Base-by-base conservation (phyloP, 257 asterid genomes). In the Echium plantagineum region DNA sequence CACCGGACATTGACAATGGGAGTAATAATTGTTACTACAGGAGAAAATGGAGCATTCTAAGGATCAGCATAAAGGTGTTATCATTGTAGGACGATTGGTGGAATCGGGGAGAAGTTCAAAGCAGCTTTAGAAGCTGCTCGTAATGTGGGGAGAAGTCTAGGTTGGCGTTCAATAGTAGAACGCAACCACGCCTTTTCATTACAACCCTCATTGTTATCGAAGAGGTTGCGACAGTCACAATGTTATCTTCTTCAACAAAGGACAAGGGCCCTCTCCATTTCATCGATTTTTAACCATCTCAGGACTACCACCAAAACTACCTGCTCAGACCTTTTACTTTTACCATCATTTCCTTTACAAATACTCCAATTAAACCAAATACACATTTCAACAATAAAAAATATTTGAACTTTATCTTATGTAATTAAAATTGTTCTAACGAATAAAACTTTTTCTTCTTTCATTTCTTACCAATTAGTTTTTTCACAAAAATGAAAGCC, bases 261-360 rank as follows among this genome's bases (percentile, higher is more conserved):
- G 73, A 83, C 89, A 79, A 73, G 84, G 82, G 89, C 93, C 81
- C 89, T 79, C 95, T 83, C 72, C 91, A 32, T 31, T 62, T 31
- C 63, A 47, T 53, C 6, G 5, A 55, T 24, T 26, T 24, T 57
- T 20, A 35, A n/a, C 64, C 52, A 78, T 74, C 87, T 80, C 80
- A 71, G 66, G 54, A 69, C 52, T 60, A 77, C 74, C 85, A 76
- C 54, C 82, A 77, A 46, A 19, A 21, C 60, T 28, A 71, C 83
- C 78, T 69, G 78, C 89, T 86, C 86, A 83, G 66, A 86, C 87
- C 95, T 86, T 86, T 86, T 86, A 86, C 95, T 71, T 69, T 63
- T 57, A 76, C 65, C 95, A 83, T 86, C 95, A 86, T 81, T 63
- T 83, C 95, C 91, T 59, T 65, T 15, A 22, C 48, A 24, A 46